Evolutionary conservation across 208 protist genomes (phyloP), one percentile per base, ranked within the genome.

Genomic region (Leishmania martiniquensis): DNA sequence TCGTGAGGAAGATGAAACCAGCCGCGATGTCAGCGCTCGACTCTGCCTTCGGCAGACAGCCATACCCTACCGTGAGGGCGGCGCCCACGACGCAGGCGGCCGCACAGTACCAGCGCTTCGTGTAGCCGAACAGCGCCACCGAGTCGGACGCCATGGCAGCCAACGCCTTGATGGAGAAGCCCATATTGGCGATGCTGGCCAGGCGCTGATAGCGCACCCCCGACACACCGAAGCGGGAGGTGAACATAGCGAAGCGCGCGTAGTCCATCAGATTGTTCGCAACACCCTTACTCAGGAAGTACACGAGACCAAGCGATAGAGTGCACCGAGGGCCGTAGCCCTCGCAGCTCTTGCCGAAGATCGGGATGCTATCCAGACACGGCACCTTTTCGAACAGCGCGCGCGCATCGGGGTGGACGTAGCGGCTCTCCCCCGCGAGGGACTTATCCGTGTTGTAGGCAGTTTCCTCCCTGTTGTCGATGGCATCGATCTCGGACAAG

Each of bases 31-130:
- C 59, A 60, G 86, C 90, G 39, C 82, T 86, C 1, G 84, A 85
- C 32, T 49, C 34, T 74, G 78, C 83, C 62, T 54, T 44, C 47
- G 90, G 90, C 34, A 95, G 80, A 17, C 84, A 69, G 57, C 82
- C 90, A 69, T 85, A 90, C 22, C 71, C 85, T 12, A 95, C 45
- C 25, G 85, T 87, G 60, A 90, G 78, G 22, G 68, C 85, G 25
- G 71, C 83, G 25, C 89, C 89, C n/a, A 93, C 15, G 39, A 94
- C 72, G 45, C 83, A 89, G 0, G 87, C 91, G 1, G 80, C 52
- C 57, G 81, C 67, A 51, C 87, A 81, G 85, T 93, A 93, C 89
- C 89, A 95, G n/a, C 91, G 87, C 88, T 94, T 96, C 29, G 87
- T 88, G 83, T 94, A 96, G 63, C 87, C 86, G 22, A 92, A 82